These are phyloP conservation scores for Leishmania martiniquensis DNA, from an alignment of 208 protist species.

Conservation along the genomic window DNA sequence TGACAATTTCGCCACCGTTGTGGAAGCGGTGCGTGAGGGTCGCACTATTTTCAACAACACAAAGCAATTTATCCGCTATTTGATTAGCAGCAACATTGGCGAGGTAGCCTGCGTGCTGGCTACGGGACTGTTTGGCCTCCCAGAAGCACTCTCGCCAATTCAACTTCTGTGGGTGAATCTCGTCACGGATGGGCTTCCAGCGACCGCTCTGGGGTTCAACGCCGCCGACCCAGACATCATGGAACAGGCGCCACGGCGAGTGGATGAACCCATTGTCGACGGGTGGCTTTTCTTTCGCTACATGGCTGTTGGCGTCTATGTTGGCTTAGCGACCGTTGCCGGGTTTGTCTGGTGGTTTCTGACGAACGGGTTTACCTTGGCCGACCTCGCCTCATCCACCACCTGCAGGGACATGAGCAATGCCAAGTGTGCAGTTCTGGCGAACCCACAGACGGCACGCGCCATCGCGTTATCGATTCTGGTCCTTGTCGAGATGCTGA, in stretches of 20 bases:
- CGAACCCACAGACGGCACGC: slow-evolving; percentile 68
- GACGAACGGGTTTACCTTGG: slow-evolving; percentile 73
- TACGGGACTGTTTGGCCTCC: slow-evolving; percentile 89
- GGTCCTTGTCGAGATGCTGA: slow-evolving; percentile 96
- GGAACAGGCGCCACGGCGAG: slow-evolving; percentile 82
- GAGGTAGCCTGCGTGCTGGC: slow-evolving; percentile 93
- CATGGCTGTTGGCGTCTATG: slow-evolving; percentile 82
- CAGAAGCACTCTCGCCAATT: slow-evolving; percentile 95
- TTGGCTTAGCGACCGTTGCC: slow-evolving; percentile 83
- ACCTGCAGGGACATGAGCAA: slow-evolving; percentile 60
- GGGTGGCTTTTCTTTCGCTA: slow-evolving; percentile 86
- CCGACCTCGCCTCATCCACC: slow-evolving; percentile 60
- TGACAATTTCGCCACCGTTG: slow-evolving; percentile 98
- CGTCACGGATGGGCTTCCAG: slow-evolving; percentile 98
- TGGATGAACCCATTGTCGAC: slow-evolving; percentile 90
- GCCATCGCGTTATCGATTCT: slow-evolving; percentile 94
- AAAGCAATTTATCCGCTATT: slow-evolving; percentile 98
- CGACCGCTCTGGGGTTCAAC: slow-evolving; percentile 96
- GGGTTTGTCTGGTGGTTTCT: slow-evolving; percentile 90
- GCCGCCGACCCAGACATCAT: slow-evolving; percentile 89
- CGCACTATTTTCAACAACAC: slow-evolving; percentile 97
- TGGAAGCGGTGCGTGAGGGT: slow-evolving; percentile 96
- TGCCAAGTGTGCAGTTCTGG: slow-evolving; percentile 52
- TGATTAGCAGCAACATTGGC: slow-evolving; percentile 98
- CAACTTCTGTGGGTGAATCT: slow-evolving; percentile 99